Conservation (phyloP, 2,329 filamentous ascomycete genomes). For the Fusarium multiceps region DNA sequence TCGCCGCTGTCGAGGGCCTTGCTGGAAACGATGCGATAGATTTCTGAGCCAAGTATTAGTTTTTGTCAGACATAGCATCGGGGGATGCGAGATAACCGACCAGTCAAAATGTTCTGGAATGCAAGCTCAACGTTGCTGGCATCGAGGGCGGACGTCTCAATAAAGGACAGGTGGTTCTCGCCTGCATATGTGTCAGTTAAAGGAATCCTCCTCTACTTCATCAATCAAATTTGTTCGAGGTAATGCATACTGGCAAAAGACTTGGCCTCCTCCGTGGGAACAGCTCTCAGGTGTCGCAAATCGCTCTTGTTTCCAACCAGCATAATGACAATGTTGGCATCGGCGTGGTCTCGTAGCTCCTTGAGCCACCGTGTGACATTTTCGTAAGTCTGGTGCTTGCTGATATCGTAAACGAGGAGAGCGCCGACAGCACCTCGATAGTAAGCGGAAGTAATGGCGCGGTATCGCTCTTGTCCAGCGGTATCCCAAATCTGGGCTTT, state of each 20-base stretch:
- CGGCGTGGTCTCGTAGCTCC: slow-evolving; percentile 96
- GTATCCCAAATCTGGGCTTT: slow-evolving; percentile 99
- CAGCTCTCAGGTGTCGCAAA: slow-evolving; percentile 97
- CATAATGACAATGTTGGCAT: slow-evolving; percentile 99
- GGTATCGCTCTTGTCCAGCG: slow-evolving; percentile 97
- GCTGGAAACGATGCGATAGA: slow-evolving; percentile 98
- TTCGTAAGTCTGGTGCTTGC: slow-evolving; percentile 99
- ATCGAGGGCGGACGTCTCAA: slow-evolving; percentile 98
- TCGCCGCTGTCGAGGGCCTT: slow-evolving; percentile 95
- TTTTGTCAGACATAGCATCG: slow-evolving; percentile 5
- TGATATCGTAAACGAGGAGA: slow-evolving; percentile 98
- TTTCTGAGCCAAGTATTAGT: slow-evolving; percentile 70
- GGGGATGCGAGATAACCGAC: slow-evolving; percentile 63
- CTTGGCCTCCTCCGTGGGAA: slow-evolving; percentile 98
- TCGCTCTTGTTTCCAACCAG: slow-evolving; percentile 99
- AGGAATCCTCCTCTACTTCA: slow-evolving; percentile 5
- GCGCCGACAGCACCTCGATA: slow-evolving; percentile 98
- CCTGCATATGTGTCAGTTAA: slow-evolving; percentile 62
- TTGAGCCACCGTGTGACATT: slow-evolving; percentile 99
- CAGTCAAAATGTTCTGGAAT: slow-evolving; percentile 99
- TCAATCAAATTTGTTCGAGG: slow-evolving; percentile 2
- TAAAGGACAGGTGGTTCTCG: slow-evolving; percentile 98
- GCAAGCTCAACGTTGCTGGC: slow-evolving; percentile 99
- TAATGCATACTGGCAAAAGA: slow-evolving; percentile 85
- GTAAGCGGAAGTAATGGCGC: slow-evolving; percentile 98